Evolutionary conservation across 148 eudicot genomes (phyloP), one percentile per base, ranked within the genome.

Genomic region (Vaccinium vitisidaea): DNA sequence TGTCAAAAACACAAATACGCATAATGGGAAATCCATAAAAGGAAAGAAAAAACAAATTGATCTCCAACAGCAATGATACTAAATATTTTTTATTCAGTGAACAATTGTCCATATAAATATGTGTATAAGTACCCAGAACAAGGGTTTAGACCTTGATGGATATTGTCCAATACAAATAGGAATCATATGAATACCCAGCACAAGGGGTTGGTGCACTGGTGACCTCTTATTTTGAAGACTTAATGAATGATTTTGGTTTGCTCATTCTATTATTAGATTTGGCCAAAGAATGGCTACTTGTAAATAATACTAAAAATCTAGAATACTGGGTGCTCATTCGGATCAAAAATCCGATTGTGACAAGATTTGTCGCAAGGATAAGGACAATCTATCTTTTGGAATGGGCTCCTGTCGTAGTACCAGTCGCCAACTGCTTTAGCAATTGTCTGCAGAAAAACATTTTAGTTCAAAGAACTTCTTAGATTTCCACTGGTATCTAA

Each of bases 331-430:
- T 63, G 89, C 54, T 90, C 91, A 25, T 89, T 83, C 58, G 92
- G 88, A 80, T 58, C 82, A 11, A 80, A 80, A 19, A 80, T n/a
- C 27, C 69, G 67, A 21, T 80, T 94, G 48, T 91, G 93, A 81
- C 99, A 97, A 36, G 91, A 91, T 80, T 87, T 87, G 86, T 97
- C 94, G 80, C 99, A 95, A 55, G 99, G 98, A 83, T 94, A 97
- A 79, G 99, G 91, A 75, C 99, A 95, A 84, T 95, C 99, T 14
- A 95, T 93, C 89, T 85, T 87, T 82, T 95, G 94, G 84, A 97
- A 92, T 0, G 92, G 87, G 58, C 86, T 89, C 14, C 94, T 86
- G 84, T 93, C 94, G 73, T 86, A 93, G 78, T 88, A 97, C 99
- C 99, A 97, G 67, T 93, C 95, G 84, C 94, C 98, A 78, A 94